Evolutionary conservation across 169 alveolate species (phyloP), one percentile per base, ranked within the genome.

Genomic region (Toxoplasma gondii): DNA sequence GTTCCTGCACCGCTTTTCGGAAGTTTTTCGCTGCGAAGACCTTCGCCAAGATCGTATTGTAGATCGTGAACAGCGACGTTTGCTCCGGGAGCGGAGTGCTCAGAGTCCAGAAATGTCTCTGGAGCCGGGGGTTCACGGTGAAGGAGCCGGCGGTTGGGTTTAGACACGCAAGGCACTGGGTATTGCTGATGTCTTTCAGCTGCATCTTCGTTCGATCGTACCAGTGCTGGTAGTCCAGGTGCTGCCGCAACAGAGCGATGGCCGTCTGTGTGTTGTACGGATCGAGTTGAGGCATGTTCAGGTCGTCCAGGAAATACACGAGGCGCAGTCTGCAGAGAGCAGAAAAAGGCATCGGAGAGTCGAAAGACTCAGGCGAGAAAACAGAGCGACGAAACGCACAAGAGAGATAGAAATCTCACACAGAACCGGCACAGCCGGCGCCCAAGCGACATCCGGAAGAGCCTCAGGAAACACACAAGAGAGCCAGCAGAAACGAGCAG

Each of bases 111-210:
- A 99, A 99, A 92, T 99, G 99, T 92, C 99, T 97, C 94, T 98
- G 98, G 70, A 97, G 97, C 81, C 99, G 97, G 49, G 99, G 99
- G 95, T 98, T 98, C 49, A 99, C 97, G 82, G 96, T 96, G 97
- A 99, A 99, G 87, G 99, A 98, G 54, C 99, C 99, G 39, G 99
- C 99, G 31, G 99, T 97, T 86, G 99, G 99, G 94, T 99, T 98
- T 99, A 98, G 98, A 93, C 99, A 97, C 39, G 99, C 99, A 36
- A 98, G 96, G 92, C 97, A 97, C 96, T 98, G 98, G 44, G 99
- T 98, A 96, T 98, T 98, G 93, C 97, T 98, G 94, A 99, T 98
- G 93, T 98, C 99, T 96, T 98, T 99, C 94, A 98, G 97, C 69
- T 97, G 96, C 96, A 99, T 96, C 94, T 99, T 99, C 95, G 96